These are phyloP conservation scores for Syzygium syzygioides DNA, from an alignment of 441 rosid species.

Conservation along the genomic window DNA sequence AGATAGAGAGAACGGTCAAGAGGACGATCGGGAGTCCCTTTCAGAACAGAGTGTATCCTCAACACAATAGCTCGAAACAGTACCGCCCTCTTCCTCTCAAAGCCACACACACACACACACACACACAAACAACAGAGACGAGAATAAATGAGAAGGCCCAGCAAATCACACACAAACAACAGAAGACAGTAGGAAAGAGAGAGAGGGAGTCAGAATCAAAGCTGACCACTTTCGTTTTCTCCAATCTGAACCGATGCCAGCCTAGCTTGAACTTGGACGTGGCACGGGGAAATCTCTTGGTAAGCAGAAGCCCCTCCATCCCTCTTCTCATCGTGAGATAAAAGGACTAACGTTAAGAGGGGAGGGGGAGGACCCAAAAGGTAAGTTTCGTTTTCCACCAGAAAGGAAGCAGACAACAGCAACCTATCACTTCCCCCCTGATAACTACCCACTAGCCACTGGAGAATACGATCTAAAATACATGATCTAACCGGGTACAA, in stretches of 20 bases:
- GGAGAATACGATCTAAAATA: constrained; percentile 21
- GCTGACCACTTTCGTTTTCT: neutral
- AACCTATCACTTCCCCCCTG: constrained; percentile 6
- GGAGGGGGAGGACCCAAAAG: constrained; percentile 25
- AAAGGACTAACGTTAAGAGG: constrained; percentile 3
- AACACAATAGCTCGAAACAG: neutral
- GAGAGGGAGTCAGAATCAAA: neutral
- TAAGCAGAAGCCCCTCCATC: neutral
- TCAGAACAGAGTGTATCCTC: neutral
- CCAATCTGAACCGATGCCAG: constrained; percentile 17
- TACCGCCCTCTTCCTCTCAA: neutral
- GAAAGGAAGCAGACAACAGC: neutral
- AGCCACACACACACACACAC: too few relatives aligned
- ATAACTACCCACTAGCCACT: constrained; percentile 7
- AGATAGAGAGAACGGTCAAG: neutral
- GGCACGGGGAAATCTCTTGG: too few relatives aligned
- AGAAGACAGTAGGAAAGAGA: neutral
- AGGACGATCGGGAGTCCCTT: neutral
- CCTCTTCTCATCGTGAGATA: neutral
- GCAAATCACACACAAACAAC: neutral
- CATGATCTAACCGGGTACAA: constrained; percentile 10
- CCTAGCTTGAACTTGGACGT: constrained; percentile 18
- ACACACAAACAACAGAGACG: neutral
- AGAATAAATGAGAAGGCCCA: neutral
- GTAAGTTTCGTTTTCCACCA: constrained; percentile 23